Percentiles rank a stretch among this genome's conserved stretches.
These are phyloP conservation scores for Danielia reshetovae DNA, from an alignment of 805 yeast species.

Conservation along the genomic window DNA sequence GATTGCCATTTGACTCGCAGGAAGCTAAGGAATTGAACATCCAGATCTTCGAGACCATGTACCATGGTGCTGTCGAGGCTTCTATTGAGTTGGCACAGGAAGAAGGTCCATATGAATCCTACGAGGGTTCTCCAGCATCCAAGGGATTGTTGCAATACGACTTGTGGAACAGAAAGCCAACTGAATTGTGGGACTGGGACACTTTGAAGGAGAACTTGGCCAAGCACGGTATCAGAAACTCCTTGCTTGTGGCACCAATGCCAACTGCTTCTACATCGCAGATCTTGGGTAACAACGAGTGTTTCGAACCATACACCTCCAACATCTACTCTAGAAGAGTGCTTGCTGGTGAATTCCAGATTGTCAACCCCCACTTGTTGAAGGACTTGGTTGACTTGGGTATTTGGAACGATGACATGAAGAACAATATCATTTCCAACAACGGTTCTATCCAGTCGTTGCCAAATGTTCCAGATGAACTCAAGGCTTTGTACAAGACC, in stretches of 20 bases:
- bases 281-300: constrained; percentile 58
- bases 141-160: constrained; percentile 55
- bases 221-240: constrained; percentile 52
- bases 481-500: constrained; percentile 53
- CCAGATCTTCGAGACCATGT: constrained; percentile 59
- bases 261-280: constrained; percentile 67
- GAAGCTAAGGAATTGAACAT: constrained; percentile 55
- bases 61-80: constrained; percentile 57
- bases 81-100: constrained; percentile 49
- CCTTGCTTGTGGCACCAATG: constrained; percentile 61
- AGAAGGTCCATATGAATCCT: constrained; percentile 50
- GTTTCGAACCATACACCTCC: constrained; percentile 62
- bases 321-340: constrained; percentile 62
- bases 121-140: constrained; percentile 57
- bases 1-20: constrained; percentile 55
- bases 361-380: constrained; percentile 56
- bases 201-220: constrained; percentile 45
- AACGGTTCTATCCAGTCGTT: constrained; percentile 57
- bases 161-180: constrained; percentile 56
- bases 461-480: constrained; percentile 50
- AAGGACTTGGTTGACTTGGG: constrained; percentile 57
- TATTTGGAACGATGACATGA: constrained; percentile 55
- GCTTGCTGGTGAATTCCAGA: constrained; percentile 61
- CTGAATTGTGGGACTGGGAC: constrained; percentile 59
- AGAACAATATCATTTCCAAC: constrained; percentile 51